phyloP scores from a whole-genome alignment of 1,284 basidiomycete genomes.

The Irpex sp. region DNA sequence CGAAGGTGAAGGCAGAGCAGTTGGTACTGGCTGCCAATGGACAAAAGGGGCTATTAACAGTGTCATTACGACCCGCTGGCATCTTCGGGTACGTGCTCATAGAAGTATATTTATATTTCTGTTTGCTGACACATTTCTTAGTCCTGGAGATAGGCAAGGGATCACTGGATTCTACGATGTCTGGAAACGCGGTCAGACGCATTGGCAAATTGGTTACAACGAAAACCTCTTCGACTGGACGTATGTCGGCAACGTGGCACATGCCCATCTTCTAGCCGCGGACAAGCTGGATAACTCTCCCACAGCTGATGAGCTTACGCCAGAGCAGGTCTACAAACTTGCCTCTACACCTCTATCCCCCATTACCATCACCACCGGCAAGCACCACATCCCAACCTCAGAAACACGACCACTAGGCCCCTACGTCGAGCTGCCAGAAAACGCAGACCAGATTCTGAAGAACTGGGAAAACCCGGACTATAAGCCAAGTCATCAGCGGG shows the following conservation, averaged over 20 bases:
- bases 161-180: slow-evolving; percentile 81
- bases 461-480: slow-evolving; percentile 57
- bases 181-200: slow-evolving; percentile 80
- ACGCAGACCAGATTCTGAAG: slow-evolving; percentile 55
- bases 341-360: slow-evolving; percentile 49
- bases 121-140: slow-evolving; percentile 26
- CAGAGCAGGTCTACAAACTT: slow-evolving; percentile 32
- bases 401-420: slow-evolving; percentile 79
- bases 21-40: slow-evolving; percentile 87
- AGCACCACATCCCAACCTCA: slow-evolving; percentile 71
- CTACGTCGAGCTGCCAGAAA: slow-evolving; percentile 55
- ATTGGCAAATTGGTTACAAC: slow-evolving; percentile 94
- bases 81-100: slow-evolving; percentile 78
- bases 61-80: slow-evolving; percentile 91
- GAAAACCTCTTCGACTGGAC: slow-evolving; percentile 97
- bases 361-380: slow-evolving; percentile 61
- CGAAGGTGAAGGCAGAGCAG: slow-evolving; percentile 91
- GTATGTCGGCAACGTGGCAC: slow-evolving; percentile 94
- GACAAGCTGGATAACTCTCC: slow-evolving; percentile 68
- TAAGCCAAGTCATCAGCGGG: slow-evolving; percentile 41
- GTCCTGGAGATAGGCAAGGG: slow-evolving; percentile 89
- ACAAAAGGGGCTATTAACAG: slow-evolving; percentile 79
- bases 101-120: not conserved
- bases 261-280: slow-evolving; percentile 92
- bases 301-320: slow-evolving; percentile 38